Evolutionary conservation across 371 early-diverging fungal species (phyloP).

Genomic region (Zychaea mexicana): DNA sequence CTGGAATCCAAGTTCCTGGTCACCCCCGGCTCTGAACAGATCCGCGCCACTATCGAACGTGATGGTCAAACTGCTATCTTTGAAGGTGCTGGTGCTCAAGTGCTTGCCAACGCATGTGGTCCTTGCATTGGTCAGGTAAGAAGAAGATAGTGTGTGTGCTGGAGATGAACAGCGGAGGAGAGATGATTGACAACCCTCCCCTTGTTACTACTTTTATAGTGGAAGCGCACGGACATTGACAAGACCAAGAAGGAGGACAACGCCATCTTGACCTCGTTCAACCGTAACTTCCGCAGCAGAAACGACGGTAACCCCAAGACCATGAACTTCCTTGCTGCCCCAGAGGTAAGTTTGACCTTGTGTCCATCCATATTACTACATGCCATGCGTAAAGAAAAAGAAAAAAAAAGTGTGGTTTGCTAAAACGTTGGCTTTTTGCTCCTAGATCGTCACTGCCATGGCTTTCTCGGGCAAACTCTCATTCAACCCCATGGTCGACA

Average conservation of each 20-base stretch:
- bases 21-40: slow-evolving; percentile 97
- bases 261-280: slow-evolving; percentile 94
- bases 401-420: background rate
- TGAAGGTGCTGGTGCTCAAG: slow-evolving; percentile 82
- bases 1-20: slow-evolving; percentile 85
- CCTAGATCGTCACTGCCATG: slow-evolving; percentile 87
- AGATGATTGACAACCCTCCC: no score
- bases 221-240: slow-evolving; percentile 85
- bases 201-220: slow-evolving; percentile 54
- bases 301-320: slow-evolving; percentile 96
- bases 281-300: slow-evolving; percentile 95
- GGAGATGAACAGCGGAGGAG: no score
- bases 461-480: slow-evolving; percentile 85
- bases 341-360: slow-evolving; percentile 69
- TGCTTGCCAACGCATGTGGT: slow-evolving; percentile 89
- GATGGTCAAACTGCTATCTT: slow-evolving; percentile 90
- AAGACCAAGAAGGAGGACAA: slow-evolving; percentile 68
- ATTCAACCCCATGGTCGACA: slow-evolving; percentile 93
- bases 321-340: slow-evolving; percentile 93
- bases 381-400: background rate
- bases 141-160: background rate
- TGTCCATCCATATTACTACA: no score
- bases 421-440: background rate
- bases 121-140: slow-evolving; percentile 86
- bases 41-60: slow-evolving; percentile 93